Evolutionary conservation across 805 yeast species (phyloP), one percentile per base, ranked within the genome.

Genomic region (Candida cerambycidarum): DNA sequence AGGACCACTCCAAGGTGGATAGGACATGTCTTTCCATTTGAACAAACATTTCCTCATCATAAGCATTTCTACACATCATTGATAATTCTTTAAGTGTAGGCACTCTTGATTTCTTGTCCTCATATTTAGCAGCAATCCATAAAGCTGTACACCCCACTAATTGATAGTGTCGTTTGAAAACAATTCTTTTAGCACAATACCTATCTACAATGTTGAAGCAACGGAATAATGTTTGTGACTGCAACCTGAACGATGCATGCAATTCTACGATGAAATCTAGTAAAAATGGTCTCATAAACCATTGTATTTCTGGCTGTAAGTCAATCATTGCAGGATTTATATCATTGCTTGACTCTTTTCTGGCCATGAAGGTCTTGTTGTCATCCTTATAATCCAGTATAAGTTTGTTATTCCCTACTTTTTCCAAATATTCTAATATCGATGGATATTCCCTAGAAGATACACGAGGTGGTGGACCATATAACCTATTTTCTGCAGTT

Each of bases 1-100:
- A 55, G 39, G 58, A 59, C 76, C 76, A 71, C 44, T 69, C 75
- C 55, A 89, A 74, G 4, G 85, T 85, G 49, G 76, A 72, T 57
- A 83, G 69, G 44, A 83, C 80, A 56, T 85, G 92, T 53, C 78
- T 69, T 62, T 85, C 95, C 76, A 71, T 71, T 53, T 71, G 76
- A 21, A 69, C 59, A 45, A 71, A 70, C 77, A 73, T 73, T 46
- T 71, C 76, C 48, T 71, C 76, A 44, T 78, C 83, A 52, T 78
- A 79, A 13, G 80, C 81, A 52, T 72, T 74, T 35, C 82, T 68
- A 50, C 82, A 78, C 82, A 79, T 77, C 43, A 72, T 59, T 9
- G 76, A 63, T 48, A 79, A 61, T 52, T 79, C 83, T 38, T 71
- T 65, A 38, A 79, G 62, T 2, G 80, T 76, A 17, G 83, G 83